Percentiles rank a stretch among this genome's conserved stretches.
phyloP scores from a whole-genome alignment of 768 basidiomycete genomes.

The Boletus pseudo-olivaceus region DNA sequence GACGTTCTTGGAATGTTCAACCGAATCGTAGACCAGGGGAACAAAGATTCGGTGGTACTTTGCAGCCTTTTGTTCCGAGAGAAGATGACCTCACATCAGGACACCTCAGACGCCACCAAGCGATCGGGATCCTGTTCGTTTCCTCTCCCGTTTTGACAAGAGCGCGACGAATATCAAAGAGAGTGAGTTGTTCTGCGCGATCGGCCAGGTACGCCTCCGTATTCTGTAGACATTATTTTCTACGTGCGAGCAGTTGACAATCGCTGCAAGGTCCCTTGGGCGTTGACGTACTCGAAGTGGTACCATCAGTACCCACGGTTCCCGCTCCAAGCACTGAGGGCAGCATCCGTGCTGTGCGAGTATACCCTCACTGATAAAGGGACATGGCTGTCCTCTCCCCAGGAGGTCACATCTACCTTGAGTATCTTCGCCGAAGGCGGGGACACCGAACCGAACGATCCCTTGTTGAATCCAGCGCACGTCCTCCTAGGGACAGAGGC shows the following conservation, averaged over 20 bases:
- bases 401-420: conserved; percentile 30
- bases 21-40: conserved; percentile 44
- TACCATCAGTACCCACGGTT: conserved; percentile 57
- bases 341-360: conserved; percentile 45
- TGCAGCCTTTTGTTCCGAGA: not conserved
- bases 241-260: not conserved
- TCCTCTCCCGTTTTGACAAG: conserved; percentile 56
- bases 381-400: conserved; percentile 43
- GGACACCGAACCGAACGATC: conserved; percentile 37
- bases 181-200: conserved; percentile 43
- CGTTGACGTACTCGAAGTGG: conserved; percentile 48
- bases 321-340: conserved; percentile 46
- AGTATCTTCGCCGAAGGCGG: conserved; percentile 40
- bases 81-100: not conserved
- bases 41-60: conserved; percentile 39
- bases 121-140: conserved; percentile 39
- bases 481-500: conserved; percentile 37
- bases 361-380: conserved; percentile 55
- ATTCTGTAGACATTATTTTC: not conserved
- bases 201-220: conserved; percentile 41
- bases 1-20: conserved; percentile 43
- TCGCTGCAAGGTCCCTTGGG: conserved; percentile 50
- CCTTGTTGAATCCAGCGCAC: conserved; percentile 47
- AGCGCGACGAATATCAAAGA: conserved; percentile 61
- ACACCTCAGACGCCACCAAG: conserved; percentile 25